Evolutionary conservation across 306 rosid species (phyloP).

Genomic region (Hippophae rhamnoides): DNA sequence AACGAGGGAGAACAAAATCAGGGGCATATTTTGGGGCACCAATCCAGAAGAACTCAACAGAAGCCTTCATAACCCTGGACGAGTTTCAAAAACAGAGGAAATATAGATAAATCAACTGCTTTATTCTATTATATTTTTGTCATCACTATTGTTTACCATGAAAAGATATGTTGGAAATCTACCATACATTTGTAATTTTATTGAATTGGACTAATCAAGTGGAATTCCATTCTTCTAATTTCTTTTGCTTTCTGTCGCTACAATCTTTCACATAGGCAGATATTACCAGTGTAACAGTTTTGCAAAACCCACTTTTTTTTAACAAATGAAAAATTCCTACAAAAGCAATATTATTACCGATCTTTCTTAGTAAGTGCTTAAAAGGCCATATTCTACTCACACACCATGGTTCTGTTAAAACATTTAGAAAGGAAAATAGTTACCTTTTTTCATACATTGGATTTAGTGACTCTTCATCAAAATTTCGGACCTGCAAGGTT

Average conservation of each 20-base stretch:
- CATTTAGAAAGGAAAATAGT: neutral
- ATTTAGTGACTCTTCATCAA: conserved; percentile 59
- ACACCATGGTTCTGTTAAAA: neutral
- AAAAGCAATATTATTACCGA: neutral
- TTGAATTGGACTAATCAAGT: neutral
- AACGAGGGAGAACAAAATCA: conserved; percentile 24
- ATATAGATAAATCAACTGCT: neutral
- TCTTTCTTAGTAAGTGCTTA: neutral
- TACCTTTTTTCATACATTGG: conserved; percentile 93
- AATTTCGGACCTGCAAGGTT: conserved; percentile 59
- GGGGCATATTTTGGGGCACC: conserved; percentile 50
- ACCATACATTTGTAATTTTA: too few species aligned
- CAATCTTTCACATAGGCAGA: conserved; percentile 1
- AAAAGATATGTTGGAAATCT: too few species aligned
- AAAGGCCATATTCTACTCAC: neutral
- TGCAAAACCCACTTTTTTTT: too few species aligned
- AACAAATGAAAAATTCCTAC: too few species aligned
- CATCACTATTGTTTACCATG: neutral
- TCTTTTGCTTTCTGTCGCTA: neutral
- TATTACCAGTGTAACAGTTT: neutral
- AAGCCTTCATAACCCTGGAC: conserved; percentile 67
- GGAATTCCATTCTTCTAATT: conserved; percentile 3
- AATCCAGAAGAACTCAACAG: conserved; percentile 73
- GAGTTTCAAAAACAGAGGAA: conserved; percentile 8
- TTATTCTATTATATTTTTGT: neutral